phyloP scores from a whole-genome alignment of 2,329 filamentous ascomycete genomes.

The Fusarium burgessii region DNA sequence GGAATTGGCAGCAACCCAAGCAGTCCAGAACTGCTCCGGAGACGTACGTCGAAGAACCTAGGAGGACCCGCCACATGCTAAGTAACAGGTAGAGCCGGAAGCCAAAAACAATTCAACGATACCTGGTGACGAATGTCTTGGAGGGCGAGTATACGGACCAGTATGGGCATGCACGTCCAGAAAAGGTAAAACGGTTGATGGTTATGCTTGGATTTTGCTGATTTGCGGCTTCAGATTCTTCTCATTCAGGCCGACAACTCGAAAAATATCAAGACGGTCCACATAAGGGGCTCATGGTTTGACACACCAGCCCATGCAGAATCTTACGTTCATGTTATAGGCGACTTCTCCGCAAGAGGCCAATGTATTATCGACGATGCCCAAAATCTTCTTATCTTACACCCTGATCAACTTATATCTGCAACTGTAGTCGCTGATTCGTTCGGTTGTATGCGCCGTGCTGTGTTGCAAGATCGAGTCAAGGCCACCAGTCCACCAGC shows the following conservation, averaged over 20 bases:
- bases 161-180: slow-evolving; percentile 68
- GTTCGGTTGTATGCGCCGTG: slow-evolving; percentile 88
- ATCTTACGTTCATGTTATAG: slow-evolving; percentile 88
- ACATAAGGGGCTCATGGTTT: slow-evolving; percentile 87
- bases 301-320: slow-evolving; percentile 81
- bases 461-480: slow-evolving; percentile 93
- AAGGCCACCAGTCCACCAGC: slow-evolving; percentile 88
- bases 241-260: slow-evolving; percentile 83
- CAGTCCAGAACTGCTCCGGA: slow-evolving; percentile 55
- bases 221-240: slow-evolving; percentile 69
- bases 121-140: slow-evolving; percentile 80
- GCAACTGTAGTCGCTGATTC: slow-evolving; percentile 97
- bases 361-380: slow-evolving; percentile 86
- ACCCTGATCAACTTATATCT: slow-evolving; percentile 95
- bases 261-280: slow-evolving; percentile 74
- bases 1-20: slow-evolving; percentile 79
- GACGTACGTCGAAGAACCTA: slow-evolving; percentile 54
- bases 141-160: slow-evolving; percentile 75
- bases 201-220: slow-evolving; percentile 15
- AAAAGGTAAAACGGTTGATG: slow-evolving; percentile 73
- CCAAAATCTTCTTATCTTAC: slow-evolving; percentile 86
- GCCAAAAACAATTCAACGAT: slow-evolving; percentile 84
- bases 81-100: slow-evolving; percentile 75
- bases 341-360: slow-evolving; percentile 75
- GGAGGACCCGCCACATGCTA: slow-evolving; percentile 63